Evolutionary conservation across 371 early-diverging fungal species (phyloP).

Genomic region (Mortierella sp.): DNA sequence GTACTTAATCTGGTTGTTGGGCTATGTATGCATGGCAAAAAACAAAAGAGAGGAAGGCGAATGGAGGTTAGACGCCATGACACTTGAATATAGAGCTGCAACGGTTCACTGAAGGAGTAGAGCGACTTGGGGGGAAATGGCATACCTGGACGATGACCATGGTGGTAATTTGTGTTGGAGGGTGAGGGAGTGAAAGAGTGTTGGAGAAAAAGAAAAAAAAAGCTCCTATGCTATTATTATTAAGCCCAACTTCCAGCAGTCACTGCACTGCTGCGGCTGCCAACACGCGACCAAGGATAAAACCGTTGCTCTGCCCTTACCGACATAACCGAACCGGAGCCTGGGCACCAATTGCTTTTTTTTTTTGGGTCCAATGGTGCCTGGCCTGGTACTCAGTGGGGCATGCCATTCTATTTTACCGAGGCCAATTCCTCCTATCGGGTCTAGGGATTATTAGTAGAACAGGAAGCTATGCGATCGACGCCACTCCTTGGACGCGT

Average conservation of each 20-base stretch:
- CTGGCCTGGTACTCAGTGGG: background rate
- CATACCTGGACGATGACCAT: constrained; percentile 37
- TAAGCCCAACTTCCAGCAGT: background rate
- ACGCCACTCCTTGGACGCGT: background rate
- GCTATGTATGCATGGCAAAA: constrained; percentile 44
- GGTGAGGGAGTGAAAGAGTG: background rate
- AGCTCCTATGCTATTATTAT: background rate
- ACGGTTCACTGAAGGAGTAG: background rate
- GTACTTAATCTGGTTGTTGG: constrained; percentile 70
- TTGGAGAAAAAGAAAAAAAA: constrained; percentile 17
- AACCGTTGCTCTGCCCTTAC: no score
- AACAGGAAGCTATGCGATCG: background rate
- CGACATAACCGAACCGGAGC: no score
- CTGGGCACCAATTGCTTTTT: no score
- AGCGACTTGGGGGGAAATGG: background rate
- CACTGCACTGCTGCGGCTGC: constrained; percentile 3
- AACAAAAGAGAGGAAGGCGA: background rate
- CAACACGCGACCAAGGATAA: background rate
- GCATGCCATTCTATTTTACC: background rate
- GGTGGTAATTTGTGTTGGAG: background rate
- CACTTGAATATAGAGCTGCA: background rate
- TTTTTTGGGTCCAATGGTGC: background rate
- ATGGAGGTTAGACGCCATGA: background rate
- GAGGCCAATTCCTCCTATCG: background rate
- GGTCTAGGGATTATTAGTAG: background rate